A percentile compares a stretch with the other conserved stretches of the same genome.
Evolutionary conservation across 805 yeast genomes (phyloP).

Genomic region (Pichia deserticola): DNA sequence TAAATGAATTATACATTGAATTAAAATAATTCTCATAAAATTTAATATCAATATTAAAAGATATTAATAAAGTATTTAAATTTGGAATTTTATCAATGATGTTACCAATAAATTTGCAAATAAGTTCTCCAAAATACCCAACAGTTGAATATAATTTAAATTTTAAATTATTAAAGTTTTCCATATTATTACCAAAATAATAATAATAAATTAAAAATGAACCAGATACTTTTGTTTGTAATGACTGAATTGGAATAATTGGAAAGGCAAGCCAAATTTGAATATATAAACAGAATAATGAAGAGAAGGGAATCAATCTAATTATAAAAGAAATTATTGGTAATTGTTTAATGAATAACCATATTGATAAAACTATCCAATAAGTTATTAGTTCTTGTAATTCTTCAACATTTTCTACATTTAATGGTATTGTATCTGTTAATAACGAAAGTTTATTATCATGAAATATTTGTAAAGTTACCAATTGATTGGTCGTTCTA

Average conservation of each 20-base stretch:
- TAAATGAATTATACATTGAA: not conserved
- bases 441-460: not conserved
- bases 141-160: not conserved
- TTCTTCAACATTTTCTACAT: not conserved
- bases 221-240: slow-evolving; percentile 7
- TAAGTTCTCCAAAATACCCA: not conserved
- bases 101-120: not conserved
- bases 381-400: slow-evolving; percentile 43
- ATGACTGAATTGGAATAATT: slow-evolving; percentile 16
- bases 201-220: slow-evolving; percentile 8
- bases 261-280: slow-evolving; percentile 58
- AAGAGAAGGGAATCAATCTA: slow-evolving; percentile 47
- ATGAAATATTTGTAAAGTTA: not conserved
- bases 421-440: slow-evolving; percentile 6
- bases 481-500: slow-evolving; percentile 25
- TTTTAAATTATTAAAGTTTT: not conserved
- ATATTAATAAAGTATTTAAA: not conserved
- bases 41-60: not conserved
- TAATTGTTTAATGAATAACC: slow-evolving; percentile 13
- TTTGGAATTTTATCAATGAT: not conserved
- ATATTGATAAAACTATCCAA: slow-evolving; percentile 56
- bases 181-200: slow-evolving; percentile 7
- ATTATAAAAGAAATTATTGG: slow-evolving; percentile 32
- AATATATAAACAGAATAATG: slow-evolving; percentile 38
- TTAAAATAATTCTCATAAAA: not conserved